Base-by-base conservation (phyloP, 2,329 filamentous ascomycete genomes). In the Sarocladiaceae sp. region DNA sequence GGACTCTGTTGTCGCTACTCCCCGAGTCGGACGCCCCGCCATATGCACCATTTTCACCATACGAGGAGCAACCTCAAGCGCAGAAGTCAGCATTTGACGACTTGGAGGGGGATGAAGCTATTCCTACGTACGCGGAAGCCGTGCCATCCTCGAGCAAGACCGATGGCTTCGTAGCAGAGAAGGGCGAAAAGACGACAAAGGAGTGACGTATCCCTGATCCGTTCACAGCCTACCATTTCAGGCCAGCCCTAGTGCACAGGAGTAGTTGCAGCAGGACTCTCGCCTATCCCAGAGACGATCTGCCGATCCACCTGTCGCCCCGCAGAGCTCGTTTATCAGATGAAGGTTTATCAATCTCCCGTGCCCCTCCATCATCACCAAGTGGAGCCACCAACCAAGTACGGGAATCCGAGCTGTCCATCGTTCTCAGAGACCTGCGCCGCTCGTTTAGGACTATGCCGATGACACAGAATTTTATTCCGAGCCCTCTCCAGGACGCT, bases 281-380 rank as follows among this genome's bases (percentile, higher is more conserved):
- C 22, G 7, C 5, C 44, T 20, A 31, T 33, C 44, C 25, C 18
- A 17, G n/a, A 12, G 44, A 15, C 17, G 22, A 33, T 31, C 37
- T 22, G 37, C 4, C 7, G n/a, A 48, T 33, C 44, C 44, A 48
- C 44, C 25, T 4, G n/a, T n/a, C 15, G 18, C 15, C n/a, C 25
- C 44, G 37, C 26, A 22, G 11, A 4, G 22, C 6, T 13, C 10
- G 11, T 48, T 48, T 48, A 48, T 48, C 44, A 48, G 44, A 48
- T 48, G 12, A 48, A 31, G 26, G 20, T 48, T 48, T 48, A 48
- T 48, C 44, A 48, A 48, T 48, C 44, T 48, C 26, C 17, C 40
- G 3, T 18, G n/a, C 44, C n/a, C 23, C 15, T 11, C 12, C 18
- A 29, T 12, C 26, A 48, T 48, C 44, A 22, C 28, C 44, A 48